Evolutionary conservation across 352 stramenopile species (phyloP), one percentile per base, ranked within the genome.

Genomic region (Plasmopara muralis): DNA sequence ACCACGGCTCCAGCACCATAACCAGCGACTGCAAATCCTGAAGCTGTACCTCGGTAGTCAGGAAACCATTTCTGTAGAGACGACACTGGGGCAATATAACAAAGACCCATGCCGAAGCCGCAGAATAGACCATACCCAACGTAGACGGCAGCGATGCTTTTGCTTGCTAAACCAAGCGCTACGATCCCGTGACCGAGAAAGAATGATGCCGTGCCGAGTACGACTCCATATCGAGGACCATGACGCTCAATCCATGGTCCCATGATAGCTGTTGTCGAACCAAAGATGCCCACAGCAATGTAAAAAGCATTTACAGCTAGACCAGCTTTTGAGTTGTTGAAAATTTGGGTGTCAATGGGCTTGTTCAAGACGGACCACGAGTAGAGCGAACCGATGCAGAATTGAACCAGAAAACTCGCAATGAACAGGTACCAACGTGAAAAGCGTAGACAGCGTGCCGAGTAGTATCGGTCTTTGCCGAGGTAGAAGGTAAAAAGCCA

Each of bases 21-120:
- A 8, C 74, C 73, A 15, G 66, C 73, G 3, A 88, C 73, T 8
- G 77, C 77, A 30, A 88, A 86, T 18, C 77, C 77, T 18, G 77
- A 74, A 9, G 77, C 77, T 6, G 66, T 83, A 29, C 77, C 77
- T 18, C 77, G 70, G 48, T 83, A 83, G 50, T 88, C 77, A 2
- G 77, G 77, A 44, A 88, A 88, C 77, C 77, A 88, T 50, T 86
- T 84, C 48, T 86, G 75, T 8, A 88, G 48, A 28, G 74, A 71
- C 15, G 72, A 85, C 13, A 88, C 76, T 0, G 77, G 77, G 9
- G 74, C 79, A 43, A 88, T 86, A 64, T 88, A 88, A 68, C 73
- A 81, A 1, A 88, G 63, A 25, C 77, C 77, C 53, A 77, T 75
- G n/a, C 77, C 77, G 38, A 85, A 85, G 28, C 77, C 77, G 13